Evolutionary conservation across 169 alveolate genomes (phyloP), one percentile per base, ranked within the genome.

Genomic region (Plasmodium vivax): DNA sequence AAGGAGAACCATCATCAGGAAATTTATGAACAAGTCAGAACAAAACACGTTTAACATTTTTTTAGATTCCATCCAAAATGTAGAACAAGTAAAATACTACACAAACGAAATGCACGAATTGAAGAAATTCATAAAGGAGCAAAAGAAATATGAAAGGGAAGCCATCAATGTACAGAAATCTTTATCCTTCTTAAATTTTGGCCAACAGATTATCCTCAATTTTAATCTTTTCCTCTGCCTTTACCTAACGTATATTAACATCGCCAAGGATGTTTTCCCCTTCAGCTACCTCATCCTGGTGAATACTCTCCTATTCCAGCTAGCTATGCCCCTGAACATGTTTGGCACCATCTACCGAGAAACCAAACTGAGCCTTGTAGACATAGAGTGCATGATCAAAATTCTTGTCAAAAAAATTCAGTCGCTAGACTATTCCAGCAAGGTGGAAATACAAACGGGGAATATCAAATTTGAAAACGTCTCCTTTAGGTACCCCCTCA

Each of bases 271-370:
- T 43, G 84, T 96, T n/a, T 90, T 94, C 79, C 93, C 96, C 62
- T 92, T 92, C 56, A 96, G 96, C 32, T 95, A 94, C 71, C 95
- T 96, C 19, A 91, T 96, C 19, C 91, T 96, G 16, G 98, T 96
- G 23, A 96, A 96, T 38, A 96, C 98, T 0, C 82, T 96, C 51
- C 87, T 96, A 10, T 96, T 96, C 91, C 98, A 96, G 56, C 83
- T 96, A 54, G 97, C 97, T 19, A 95, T 96, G 92, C 98, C 98
- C 58, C 95, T 96, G 62, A 96, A 96, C 82, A 95, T 96, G 96
- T 95, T 96, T 19, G 98, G 98, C 7, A 96, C 98, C n/a, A 96
- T 95, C 87, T 96, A 96, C 93, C 38, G 98, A 34, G 97, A 96
- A 94, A 95, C 96, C 10, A 96, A 95, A 81, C 83, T 95, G 34